Evolutionary conservation across 192 early-diverging fungal species (phyloP), one percentile per base, ranked within the genome.

Genomic region (Paraglomus occultum): DNA sequence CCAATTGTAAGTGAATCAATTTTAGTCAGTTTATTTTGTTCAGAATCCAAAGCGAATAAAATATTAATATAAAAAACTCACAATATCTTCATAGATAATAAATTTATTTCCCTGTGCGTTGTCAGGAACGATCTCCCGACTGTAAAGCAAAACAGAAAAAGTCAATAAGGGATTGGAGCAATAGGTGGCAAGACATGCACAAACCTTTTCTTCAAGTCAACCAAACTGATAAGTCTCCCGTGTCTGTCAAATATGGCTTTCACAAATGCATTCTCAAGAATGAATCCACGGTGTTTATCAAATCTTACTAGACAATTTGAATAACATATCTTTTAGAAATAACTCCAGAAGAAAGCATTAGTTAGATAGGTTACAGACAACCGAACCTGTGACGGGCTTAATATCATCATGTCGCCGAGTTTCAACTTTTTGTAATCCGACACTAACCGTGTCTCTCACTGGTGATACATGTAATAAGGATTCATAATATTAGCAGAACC

Each of bases 11-110:
- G 18, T 12, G 59, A 53, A 8, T 44, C 31, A 48, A 60, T 65
- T 10, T 11, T 54, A 31, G 40, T 59, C 4, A 47, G 8, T 31
- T 42, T 14, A 31, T 43, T n/a, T n/a, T 17, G 10, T 12, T 12
- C 38, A 31, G 43, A 17, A 8, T 42, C n/a, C 43, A 42, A 60
- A 60, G 14, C 9, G 5, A 11, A 91, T 22, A 94, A 68, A 14
- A 91, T 91, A 22, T 46, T 42, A 23, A 42, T 46, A 53, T 15
- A 43, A 43, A 22, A 38, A 54, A 75, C 70, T 47, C 75, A 82
- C 80, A 49, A 93, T 83, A 77, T 99, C 95, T 64, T 97, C 95
- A 73, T 87, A 93, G 55, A 95, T 70, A 46, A 83, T 82, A 63
- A 96, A 86, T 20, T 89, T 83, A 81, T 99, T 97, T 42, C 83